Conservation (phyloP, 1,284 basidiomycete genomes). For the Ceratobasidium sp. region DNA sequence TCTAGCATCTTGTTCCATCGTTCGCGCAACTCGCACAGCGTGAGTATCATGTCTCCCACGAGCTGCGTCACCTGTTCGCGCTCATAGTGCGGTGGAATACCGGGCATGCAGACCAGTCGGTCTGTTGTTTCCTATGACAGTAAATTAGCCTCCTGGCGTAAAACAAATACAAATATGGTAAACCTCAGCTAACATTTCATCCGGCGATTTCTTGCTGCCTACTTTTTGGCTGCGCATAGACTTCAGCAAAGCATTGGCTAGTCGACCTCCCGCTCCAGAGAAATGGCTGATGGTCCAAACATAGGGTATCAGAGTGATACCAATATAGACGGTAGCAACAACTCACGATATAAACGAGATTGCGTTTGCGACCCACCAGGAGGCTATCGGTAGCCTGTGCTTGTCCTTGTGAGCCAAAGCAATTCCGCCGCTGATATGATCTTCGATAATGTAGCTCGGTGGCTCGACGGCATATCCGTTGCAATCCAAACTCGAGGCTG, state of each 20-base stretch:
- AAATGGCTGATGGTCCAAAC: not conserved
- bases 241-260: not conserved
- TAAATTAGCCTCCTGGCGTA: not conserved
- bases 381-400: not conserved
- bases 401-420: not conserved
- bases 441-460: constrained; percentile 26
- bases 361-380: constrained; percentile 13
- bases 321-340: not conserved
- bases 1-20: too few relatives aligned
- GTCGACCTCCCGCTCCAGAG: not conserved
- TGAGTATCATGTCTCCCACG: too few relatives aligned
- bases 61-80: not conserved
- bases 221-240: not conserved
- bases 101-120: constrained; percentile 12
- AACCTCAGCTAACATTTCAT: not conserved
- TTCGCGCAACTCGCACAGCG: too few relatives aligned
- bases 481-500: not conserved
- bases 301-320: not conserved
- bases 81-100: constrained; percentile 3
- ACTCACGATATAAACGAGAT: constrained; percentile 19
- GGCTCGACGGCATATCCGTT: not conserved
- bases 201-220: not conserved
- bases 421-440: constrained; percentile 30
- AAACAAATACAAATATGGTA: not conserved
- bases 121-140: not conserved